Conservation (phyloP, 768 basidiomycete genomes). For the Suillus brevipes region DNA sequence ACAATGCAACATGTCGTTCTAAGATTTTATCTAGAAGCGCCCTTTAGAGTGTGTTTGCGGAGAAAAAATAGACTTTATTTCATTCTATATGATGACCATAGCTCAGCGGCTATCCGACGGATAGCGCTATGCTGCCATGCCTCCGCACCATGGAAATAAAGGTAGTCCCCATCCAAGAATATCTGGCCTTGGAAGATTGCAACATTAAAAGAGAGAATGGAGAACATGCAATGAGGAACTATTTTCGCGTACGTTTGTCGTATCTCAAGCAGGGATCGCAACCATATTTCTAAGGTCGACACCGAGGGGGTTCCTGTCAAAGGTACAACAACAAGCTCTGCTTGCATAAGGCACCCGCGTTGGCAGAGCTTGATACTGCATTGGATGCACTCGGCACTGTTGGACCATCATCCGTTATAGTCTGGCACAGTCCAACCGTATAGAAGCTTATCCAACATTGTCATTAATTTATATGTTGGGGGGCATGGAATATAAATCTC, state of each 20-base stretch:
- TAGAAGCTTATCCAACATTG: neutral
- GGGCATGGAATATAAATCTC: neutral
- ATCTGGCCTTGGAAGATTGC: neutral
- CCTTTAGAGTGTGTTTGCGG: neutral
- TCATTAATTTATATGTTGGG: neutral
- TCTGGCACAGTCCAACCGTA: neutral
- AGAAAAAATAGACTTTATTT: neutral
- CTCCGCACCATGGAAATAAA: neutral
- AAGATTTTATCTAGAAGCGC: neutral
- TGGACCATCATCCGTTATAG: slow-evolving; percentile 2
- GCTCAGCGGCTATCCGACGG: neutral
- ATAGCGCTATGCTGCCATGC: neutral
- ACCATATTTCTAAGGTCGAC: neutral
- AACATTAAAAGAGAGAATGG: neutral
- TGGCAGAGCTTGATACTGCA: too few species aligned
- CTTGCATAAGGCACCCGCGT: too few species aligned
- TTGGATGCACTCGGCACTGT: neutral
- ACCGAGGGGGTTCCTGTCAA: neutral
- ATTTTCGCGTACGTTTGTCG: neutral
- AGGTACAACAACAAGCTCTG: neutral
- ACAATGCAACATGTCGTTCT: neutral
- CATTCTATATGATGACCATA: neutral
- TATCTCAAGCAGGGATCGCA: neutral
- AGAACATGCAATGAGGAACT: neutral
- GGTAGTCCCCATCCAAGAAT: neutral